Evolutionary conservation across 768 basidiomycete genomes (phyloP).

Genomic region (Trametes elegans): DNA sequence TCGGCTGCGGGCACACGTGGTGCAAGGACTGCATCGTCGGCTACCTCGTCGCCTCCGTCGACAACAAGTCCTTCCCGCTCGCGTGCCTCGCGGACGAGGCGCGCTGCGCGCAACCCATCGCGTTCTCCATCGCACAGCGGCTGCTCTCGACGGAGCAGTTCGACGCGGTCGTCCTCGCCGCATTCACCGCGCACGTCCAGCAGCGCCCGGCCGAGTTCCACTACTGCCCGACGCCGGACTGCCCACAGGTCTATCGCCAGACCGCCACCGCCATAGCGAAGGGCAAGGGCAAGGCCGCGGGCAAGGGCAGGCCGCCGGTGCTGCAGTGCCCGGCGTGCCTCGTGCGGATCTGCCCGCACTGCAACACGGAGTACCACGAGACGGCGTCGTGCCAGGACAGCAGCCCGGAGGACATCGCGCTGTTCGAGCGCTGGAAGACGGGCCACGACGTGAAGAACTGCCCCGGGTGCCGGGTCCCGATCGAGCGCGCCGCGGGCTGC

Average conservation of each 20-base stretch:
- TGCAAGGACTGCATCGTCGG: constrained; percentile 59
- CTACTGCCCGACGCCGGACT: constrained; percentile 80
- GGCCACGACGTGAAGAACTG: constrained; percentile 70
- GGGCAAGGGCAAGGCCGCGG: not conserved
- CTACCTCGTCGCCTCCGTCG: constrained; percentile 58
- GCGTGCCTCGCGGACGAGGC: constrained; percentile 63
- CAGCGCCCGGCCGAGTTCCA: constrained; percentile 59
- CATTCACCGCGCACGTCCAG: constrained; percentile 62
- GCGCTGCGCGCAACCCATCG: constrained; percentile 54
- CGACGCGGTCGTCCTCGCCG: constrained; percentile 51
- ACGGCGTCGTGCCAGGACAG: constrained; percentile 62
- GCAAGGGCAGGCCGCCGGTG: constrained; percentile 29
- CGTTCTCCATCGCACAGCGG: constrained; percentile 48
- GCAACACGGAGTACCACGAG: constrained; percentile 61
- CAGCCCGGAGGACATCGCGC: constrained; percentile 47
- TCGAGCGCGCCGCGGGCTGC: constrained; percentile 74
- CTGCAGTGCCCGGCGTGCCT: constrained; percentile 74
- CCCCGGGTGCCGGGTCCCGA: constrained; percentile 66
- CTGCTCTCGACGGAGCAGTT: constrained; percentile 54
- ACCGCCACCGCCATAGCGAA: constrained; percentile 33
- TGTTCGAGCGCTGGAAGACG: constrained; percentile 64
- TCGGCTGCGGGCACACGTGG: constrained; percentile 67
- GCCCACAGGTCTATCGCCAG: constrained; percentile 72
- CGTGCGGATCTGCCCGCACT: constrained; percentile 63
- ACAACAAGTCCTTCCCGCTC: constrained; percentile 65